phyloP scores from a whole-genome alignment of 2,329 filamentous ascomycete genomes.

The Phoma sp. region DNA sequence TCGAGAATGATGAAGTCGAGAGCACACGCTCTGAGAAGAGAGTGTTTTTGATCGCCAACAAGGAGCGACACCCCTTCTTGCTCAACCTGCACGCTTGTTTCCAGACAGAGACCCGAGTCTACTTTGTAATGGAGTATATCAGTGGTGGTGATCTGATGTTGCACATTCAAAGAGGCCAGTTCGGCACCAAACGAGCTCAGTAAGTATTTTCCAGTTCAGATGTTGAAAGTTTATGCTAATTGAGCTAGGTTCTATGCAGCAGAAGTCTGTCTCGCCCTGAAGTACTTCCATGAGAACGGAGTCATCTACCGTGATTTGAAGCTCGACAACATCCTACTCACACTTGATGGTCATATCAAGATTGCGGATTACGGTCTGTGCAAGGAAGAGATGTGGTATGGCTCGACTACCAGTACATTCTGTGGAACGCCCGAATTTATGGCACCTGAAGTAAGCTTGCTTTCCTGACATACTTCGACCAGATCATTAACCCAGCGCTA shows the following conservation, averaged over 20 bases:
- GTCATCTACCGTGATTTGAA: slow-evolving; percentile 92
- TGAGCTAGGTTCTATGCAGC: slow-evolving; percentile 84
- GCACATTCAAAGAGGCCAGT: slow-evolving; percentile 96
- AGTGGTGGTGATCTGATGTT: slow-evolving; percentile 98
- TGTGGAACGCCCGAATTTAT: slow-evolving; percentile 99
- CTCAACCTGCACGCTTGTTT: slow-evolving; percentile 96
- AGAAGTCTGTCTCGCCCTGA: slow-evolving; percentile 94
- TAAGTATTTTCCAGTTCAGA: slow-evolving; percentile 56
- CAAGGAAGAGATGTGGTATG: slow-evolving; percentile 99
- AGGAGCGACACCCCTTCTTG: slow-evolving; percentile 94
- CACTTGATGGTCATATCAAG: slow-evolving; percentile 96
- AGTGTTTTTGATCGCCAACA: slow-evolving; percentile 95
- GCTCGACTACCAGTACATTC: slow-evolving; percentile 94
- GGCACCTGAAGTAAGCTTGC: slow-evolving; percentile 79
- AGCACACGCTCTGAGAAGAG: slow-evolving; percentile 97
- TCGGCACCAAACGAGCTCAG: slow-evolving; percentile 94
- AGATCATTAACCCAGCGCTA: slow-evolving; percentile 43
- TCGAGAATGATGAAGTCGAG: slow-evolving; percentile 98
- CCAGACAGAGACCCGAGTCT: slow-evolving; percentile 97
- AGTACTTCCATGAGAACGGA: slow-evolving; percentile 99
- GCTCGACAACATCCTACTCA: slow-evolving; percentile 88
- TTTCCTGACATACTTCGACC: not conserved
- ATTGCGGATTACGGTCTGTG: slow-evolving; percentile 98
- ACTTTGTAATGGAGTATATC: slow-evolving; percentile 99
- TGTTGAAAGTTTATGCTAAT: slow-evolving; percentile 19